Evolutionary conservation across 1,284 basidiomycete genomes (phyloP).

Genomic region (Salmacisia buchloeana): DNA sequence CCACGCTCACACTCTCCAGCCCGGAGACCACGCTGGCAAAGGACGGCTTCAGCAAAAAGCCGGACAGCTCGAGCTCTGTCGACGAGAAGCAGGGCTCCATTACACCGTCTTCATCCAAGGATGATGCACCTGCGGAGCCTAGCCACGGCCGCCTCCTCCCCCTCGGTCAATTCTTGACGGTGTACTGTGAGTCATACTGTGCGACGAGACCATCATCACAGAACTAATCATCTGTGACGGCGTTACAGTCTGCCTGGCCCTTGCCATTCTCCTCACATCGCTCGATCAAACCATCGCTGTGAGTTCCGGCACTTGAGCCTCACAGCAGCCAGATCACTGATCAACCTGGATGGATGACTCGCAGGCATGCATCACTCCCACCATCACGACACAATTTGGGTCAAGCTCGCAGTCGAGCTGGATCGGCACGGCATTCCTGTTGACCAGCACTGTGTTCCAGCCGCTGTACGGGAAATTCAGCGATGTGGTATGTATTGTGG

Average conservation of each 20-base stretch:
- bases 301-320: too few relatives aligned
- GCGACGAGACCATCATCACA: neutral
- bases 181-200: slow-evolving; percentile 1
- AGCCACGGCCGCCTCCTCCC: slow-evolving; percentile 14
- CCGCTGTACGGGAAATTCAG: slow-evolving; percentile 13
- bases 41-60: too few relatives aligned
- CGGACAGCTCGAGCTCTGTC: slow-evolving; percentile 16
- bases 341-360: neutral
- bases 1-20: too few relatives aligned
- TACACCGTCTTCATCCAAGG: slow-evolving; percentile 19
- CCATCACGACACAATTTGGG: slow-evolving; percentile 14
- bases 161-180: slow-evolving; percentile 8
- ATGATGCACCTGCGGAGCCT: slow-evolving; percentile 18
- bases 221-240: slow-evolving; percentile 8
- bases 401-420: slow-evolving; percentile 8
- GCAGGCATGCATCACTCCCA: slow-evolving; percentile 16
- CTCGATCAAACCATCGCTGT: slow-evolving; percentile 15
- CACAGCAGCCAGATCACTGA: too few relatives aligned
- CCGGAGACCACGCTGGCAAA: too few relatives aligned
- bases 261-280: slow-evolving; percentile 13
- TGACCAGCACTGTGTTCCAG: slow-evolving; percentile 9
- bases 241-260: slow-evolving; percentile 11
- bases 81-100: slow-evolving; percentile 15
- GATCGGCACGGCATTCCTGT: slow-evolving; percentile 16
- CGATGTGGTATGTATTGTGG: slow-evolving; percentile 14